Conservation (phyloP, 2,329 filamentous ascomycete species). For the Penicillium olsonii region DNA sequence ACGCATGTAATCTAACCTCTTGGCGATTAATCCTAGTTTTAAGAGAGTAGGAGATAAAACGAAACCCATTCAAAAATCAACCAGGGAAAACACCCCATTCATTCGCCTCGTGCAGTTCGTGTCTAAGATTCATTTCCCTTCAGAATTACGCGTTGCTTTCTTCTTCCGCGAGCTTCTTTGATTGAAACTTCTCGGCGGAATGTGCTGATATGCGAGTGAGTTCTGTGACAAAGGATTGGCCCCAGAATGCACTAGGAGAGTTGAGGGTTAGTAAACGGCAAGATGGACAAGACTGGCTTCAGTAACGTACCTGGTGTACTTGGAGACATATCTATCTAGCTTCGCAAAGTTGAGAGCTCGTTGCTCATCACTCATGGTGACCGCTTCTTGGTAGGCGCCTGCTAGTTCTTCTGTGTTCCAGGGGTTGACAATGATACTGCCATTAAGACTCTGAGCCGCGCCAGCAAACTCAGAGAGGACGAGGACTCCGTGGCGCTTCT, state of each 20-base stretch:
- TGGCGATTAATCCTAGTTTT: constrained; percentile 13
- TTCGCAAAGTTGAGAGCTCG: constrained; percentile 85
- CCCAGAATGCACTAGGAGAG: constrained; percentile 78
- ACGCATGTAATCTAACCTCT: neutral
- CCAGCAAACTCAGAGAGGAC: constrained; percentile 96
- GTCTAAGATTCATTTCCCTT: constrained; percentile 24
- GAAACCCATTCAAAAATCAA: constrained; percentile 1
- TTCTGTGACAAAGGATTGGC: constrained; percentile 86
- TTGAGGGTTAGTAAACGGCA: constrained; percentile 27
- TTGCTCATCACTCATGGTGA: constrained; percentile 91
- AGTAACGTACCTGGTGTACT: constrained; percentile 75
- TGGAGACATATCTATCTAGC: constrained; percentile 91
- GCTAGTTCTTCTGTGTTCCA: constrained; percentile 98
- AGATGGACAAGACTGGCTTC: neutral
- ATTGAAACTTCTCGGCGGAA: constrained; percentile 39
- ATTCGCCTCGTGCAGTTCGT: constrained; percentile 31
- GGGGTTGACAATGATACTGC: constrained; percentile 91
- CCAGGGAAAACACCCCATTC: constrained; percentile 3
- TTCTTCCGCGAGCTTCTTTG: constrained; percentile 28
- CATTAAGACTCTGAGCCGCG: constrained; percentile 90
- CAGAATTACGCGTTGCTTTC: constrained; percentile 7
- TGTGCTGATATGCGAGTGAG: constrained; percentile 61
- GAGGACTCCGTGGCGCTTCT: constrained; percentile 86
- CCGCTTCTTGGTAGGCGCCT: constrained; percentile 90
- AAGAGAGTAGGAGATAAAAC: constrained; percentile 7